phyloP scores from a whole-genome alignment of 2,329 filamentous ascomycete species.

The Aspergillus felis region DNA sequence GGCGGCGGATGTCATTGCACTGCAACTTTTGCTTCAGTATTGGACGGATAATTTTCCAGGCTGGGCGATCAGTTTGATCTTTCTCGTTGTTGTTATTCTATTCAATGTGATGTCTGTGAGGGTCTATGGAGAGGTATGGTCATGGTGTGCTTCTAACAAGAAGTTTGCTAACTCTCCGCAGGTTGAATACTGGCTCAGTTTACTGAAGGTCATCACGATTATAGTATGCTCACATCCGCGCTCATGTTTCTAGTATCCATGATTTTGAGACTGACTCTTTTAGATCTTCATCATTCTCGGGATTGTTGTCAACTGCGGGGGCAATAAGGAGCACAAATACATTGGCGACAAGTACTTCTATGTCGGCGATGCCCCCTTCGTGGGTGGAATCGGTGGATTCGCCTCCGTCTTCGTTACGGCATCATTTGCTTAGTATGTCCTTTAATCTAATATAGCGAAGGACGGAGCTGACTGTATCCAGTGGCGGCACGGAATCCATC shows the following conservation, averaged over 20 bases:
- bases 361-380: slow-evolving; percentile 59
- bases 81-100: slow-evolving; percentile 53
- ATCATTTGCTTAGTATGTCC: slow-evolving; percentile 53
- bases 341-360: slow-evolving; percentile 59
- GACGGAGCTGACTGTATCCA: slow-evolving; percentile 16
- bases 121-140: slow-evolving; percentile 51
- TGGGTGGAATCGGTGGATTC: slow-evolving; percentile 62
- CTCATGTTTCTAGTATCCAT: slow-evolving; percentile 13
- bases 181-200: slow-evolving; percentile 41
- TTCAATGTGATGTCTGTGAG: slow-evolving; percentile 52
- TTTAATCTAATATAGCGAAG: background rate
- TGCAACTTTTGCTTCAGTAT: slow-evolving; percentile 57
- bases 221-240: slow-evolving; percentile 26
- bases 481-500: slow-evolving; percentile 60
- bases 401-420: slow-evolving; percentile 61
- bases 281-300: slow-evolving; percentile 60
- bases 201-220: slow-evolving; percentile 41
- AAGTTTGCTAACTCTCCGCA: slow-evolving; percentile 10
- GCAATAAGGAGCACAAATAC: slow-evolving; percentile 51
- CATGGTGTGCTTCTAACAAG: slow-evolving; percentile 1
- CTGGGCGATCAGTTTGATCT: slow-evolving; percentile 60
- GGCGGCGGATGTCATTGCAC: slow-evolving; percentile 57
- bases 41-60: slow-evolving; percentile 62
- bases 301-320: slow-evolving; percentile 58
- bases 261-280: slow-evolving; percentile 28